Evolutionary conservation across 192 early-diverging fungal genomes (phyloP).

Genomic region (Umbelopsis vinacea): DNA sequence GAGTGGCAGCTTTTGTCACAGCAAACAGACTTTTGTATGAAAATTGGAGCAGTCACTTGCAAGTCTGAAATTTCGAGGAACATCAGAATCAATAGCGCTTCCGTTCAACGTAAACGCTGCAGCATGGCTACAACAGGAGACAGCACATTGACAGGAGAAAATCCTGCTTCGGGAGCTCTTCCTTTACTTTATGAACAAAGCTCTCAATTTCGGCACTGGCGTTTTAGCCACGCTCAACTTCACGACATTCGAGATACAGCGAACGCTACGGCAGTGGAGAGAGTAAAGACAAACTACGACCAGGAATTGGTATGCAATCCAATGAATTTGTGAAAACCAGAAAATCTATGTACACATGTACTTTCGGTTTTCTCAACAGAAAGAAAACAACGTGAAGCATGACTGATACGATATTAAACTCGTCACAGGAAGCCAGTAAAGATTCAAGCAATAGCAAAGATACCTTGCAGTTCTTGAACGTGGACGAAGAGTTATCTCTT

Average conservation of each 20-base stretch:
- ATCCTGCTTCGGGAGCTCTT: background rate
- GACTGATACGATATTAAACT: background rate
- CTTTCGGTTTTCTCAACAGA: background rate
- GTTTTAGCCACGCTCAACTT: conserved; percentile 60
- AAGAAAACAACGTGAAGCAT: background rate
- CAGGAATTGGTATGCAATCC: conserved; percentile 54
- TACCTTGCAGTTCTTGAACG: conserved; percentile 50
- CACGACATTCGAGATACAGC: conserved; percentile 60
- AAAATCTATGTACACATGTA: background rate
- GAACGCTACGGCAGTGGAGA: conserved; percentile 58
- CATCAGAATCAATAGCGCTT: no score
- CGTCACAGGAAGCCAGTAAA: background rate
- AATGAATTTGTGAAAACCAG: background rate
- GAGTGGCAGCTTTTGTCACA: background rate
- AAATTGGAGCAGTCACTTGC: background rate
- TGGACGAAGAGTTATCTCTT: conserved; percentile 56
- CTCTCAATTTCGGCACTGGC: conserved; percentile 78
- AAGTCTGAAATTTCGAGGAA: no score
- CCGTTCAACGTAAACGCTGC: no score
- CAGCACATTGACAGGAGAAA: background rate
- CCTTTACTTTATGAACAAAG: conserved; percentile 64
- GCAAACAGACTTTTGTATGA: background rate
- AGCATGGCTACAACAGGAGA: background rate
- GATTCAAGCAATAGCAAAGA: background rate
- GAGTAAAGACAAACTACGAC: conserved; percentile 57